Evolutionary conservation across 2,329 filamentous ascomycete genomes (phyloP), one percentile per base, ranked within the genome.

Genomic region (Penicillium sp.): DNA sequence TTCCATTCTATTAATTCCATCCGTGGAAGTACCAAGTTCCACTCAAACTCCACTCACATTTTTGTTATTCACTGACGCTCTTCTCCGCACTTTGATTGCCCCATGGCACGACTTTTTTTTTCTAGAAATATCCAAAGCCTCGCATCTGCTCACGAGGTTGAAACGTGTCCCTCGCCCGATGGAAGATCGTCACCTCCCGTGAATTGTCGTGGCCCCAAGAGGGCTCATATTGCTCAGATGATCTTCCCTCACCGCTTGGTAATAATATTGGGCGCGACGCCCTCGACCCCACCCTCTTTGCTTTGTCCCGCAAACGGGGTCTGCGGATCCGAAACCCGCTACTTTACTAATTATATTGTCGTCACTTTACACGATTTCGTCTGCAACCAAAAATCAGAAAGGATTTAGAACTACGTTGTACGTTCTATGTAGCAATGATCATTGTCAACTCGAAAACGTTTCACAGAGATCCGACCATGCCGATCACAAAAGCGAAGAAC

Each of bases 211-310:
- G 31, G 31, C 33, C 22, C 45, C 20, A 49, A 49, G 25, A 14
- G 18, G 6, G 1, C 8, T 22, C 12, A n/a, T 26, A 37, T 49
- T 23, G 45, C 27, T 47, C 45, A 26, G 22, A 37, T 49, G 46
- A 49, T 49, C 46, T 40, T 27, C 46, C 31, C 27, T 49, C 46
- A 49, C 46, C 46, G 46, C 46, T 49, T 40, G 46, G 31, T 49
- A 26, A 49, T 23, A 49, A 49, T 26, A 22, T 15, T 26, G 46
- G 31, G 22, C 46, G 46, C 40, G 29, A 37, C 45, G n/a, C 20
- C 46, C 12, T 31, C n/a, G 45, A 47, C 29, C 23, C 31, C 46
- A 40, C 37, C n/a, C 27, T 2, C 20, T 27, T 33, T 49, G 46
- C 31, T 31, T 18, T 40, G 33, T 48, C 46, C 46, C 46, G 46